Evolutionary conservation across 768 basidiomycete genomes (phyloP), one percentile per base, ranked within the genome.

Genomic region (Multifurca ochricompacta): DNA sequence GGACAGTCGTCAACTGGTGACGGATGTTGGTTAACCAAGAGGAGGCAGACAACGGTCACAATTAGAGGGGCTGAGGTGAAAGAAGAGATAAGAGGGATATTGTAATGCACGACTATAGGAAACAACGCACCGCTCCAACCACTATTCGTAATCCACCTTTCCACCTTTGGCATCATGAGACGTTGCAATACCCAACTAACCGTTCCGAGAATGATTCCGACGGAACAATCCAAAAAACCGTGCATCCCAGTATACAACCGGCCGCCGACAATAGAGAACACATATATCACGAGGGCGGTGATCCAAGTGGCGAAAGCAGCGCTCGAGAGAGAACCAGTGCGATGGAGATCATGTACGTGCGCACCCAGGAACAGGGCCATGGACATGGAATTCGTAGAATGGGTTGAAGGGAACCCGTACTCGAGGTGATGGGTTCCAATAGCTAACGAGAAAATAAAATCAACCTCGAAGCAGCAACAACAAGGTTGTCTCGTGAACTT

Each of bases 1-100:
- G 95, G 95, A 61, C 95, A 97, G 63, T 95, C 91, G 53, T 98
- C 94, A 8, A 95, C 88, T 0, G 95, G 95, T 61, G 94, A 87
- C 0, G 94, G 92, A 64, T 94, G 91, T 57, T 88, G 82, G 64
- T 92, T 85, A n/a, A 94, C 84, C 18, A 87, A 70, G 4, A 88
- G 71, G 13, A 91, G 70, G 53, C 79, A 81, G n/a, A 87, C 57
- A 0, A 82, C 76, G 25, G 85, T 73, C 39, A 82, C 67, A 9
- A 77, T 75, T 34, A 78, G 64, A 6, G 86, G 85, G n/a, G 85
- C 81, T 73, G 61, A 40, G 36, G 35, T 21, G 14, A 28, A 61
- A 40, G 36, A 37, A 25, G 14, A 28, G 32, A 36, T 40, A 34
- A 43, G 31, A 27, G 23, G 37, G 18, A 28, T 30, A 14, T 19